Conservation (phyloP, 768 basidiomycete species). For the Rhodotorula sphaerocarpa region DNA sequence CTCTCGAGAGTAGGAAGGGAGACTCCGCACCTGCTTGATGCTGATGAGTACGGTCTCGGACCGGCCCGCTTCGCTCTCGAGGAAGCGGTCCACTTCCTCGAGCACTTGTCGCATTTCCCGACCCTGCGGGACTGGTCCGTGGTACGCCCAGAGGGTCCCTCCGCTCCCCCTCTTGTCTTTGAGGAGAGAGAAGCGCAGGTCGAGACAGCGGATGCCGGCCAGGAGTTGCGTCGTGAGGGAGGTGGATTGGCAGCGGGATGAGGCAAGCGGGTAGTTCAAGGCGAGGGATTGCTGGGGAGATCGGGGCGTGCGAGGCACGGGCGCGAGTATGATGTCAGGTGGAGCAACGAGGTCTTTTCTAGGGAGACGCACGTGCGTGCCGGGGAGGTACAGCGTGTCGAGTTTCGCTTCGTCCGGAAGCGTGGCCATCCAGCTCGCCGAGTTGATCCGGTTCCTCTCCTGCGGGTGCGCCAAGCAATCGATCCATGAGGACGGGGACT, state of each 20-base stretch:
- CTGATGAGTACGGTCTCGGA: background rate
- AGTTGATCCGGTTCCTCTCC: background rate
- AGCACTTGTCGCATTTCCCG: background rate
- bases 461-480: background rate
- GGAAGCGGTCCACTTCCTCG: conserved; percentile 1
- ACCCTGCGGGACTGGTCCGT: background rate
- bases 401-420: conserved; percentile 1
- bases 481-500: too few species aligned
- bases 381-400: conserved; percentile 9
- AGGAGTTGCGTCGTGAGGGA: background rate
- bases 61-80: background rate
- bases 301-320: background rate
- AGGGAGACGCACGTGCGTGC: conserved; percentile 2
- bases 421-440: background rate
- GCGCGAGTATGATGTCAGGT: too few species aligned
- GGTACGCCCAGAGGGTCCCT: conserved; percentile 5
- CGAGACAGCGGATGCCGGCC: conserved; percentile 8
- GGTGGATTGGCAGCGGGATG: conserved; percentile 6
- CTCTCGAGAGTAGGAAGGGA: background rate
- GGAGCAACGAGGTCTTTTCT: background rate
- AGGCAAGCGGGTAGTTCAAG: conserved; percentile 1
- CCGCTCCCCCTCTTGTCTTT: too few species aligned
- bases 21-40: conserved; percentile 9
- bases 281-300: conserved; percentile 3
- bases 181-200: conserved; percentile 8